These are phyloP conservation scores for Chondrus crispus DNA, from an alignment of 23 red algal species.

Conservation along the genomic window DNA sequence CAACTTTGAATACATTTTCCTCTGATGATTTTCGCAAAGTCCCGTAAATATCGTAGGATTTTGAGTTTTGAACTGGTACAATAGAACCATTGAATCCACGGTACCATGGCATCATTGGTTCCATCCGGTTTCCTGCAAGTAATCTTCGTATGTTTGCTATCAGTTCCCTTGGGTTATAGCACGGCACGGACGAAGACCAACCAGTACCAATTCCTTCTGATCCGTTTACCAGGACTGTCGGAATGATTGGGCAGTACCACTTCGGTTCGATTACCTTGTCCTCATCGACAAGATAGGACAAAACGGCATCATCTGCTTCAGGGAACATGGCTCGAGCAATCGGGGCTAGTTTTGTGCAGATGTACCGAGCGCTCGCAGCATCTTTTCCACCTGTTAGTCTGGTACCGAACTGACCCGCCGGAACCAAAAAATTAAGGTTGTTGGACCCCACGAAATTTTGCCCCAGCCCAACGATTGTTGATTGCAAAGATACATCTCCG, in stretches of 20 bases:
- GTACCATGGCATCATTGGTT: slow-evolving; percentile 79
- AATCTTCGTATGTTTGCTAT: slow-evolving; percentile 71
- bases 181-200: slow-evolving; percentile 90
- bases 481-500: slow-evolving; percentile 85
- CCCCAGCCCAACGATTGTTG: slow-evolving; percentile 89
- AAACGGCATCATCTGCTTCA: slow-evolving; percentile 77
- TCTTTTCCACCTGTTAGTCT: slow-evolving; percentile 94
- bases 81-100: slow-evolving; percentile 82
- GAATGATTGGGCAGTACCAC: slow-evolving; percentile 90
- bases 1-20: slow-evolving; percentile 42
- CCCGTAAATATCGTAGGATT: slow-evolving; percentile 83
- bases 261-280: slow-evolving; percentile 78
- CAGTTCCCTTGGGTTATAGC: slow-evolving; percentile 88
- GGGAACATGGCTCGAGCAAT: slow-evolving; percentile 83
- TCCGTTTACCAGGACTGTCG: slow-evolving; percentile 92
- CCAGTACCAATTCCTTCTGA: slow-evolving; percentile 97
- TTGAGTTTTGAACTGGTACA: slow-evolving; percentile 34
- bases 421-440: slow-evolving; percentile 86
- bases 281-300: slow-evolving; percentile 86
- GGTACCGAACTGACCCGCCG: slow-evolving; percentile 97
- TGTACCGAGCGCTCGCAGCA: slow-evolving; percentile 92
- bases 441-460: slow-evolving; percentile 96
- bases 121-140: slow-evolving; percentile 38
- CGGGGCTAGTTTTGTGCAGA: slow-evolving; percentile 89
- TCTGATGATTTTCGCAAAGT: slow-evolving; percentile 35